Evolutionary conservation across 495 filamentous ascomycete genomes (phyloP), one percentile per base, ranked within the genome.

Genomic region (Penicillium egyptiacum): DNA sequence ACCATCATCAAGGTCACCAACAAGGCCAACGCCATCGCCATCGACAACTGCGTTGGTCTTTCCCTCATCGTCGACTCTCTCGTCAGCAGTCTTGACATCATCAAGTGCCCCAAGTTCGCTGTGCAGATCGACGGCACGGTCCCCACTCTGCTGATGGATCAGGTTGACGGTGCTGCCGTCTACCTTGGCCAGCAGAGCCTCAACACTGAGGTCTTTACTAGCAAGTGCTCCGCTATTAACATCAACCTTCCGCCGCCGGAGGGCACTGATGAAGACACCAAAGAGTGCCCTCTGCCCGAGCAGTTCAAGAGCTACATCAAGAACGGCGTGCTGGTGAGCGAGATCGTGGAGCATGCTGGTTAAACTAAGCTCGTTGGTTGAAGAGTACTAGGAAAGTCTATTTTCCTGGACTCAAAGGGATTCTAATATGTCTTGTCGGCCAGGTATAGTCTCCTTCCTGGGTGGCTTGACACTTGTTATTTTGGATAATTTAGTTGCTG

Each of bases 1-100:
- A 88, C 87, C n/a, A 91, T 91, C 37, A 83, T 99, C 65, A 88
- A 92, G 61, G 76, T 99, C 62, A 84, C 81, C 55, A 91, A 88
- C 75, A 99, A 99, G 71, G 91, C 89, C 33, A 99, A 98, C 72
- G 91, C 92, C 12, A 87, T 99, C 58, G 91, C 92, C 19, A 79
- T 98, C 61, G 93, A 96, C 71, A 96, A 96, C 75, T 92, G 87
- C 59, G 84, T 75, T 20, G 85, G 88, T n/a, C 78, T 91, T 10
- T 90, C 88, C 19, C 83, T 99, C 53, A 84, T 97, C 41, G 82
- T 97, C 43, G 92, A 97, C 65, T 89, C 86, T 0, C 84, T 99
- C 28, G 90, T 99, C 42, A 93, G 88, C 50, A 88, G 86, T 33
- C 84, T 99, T 50, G 94, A 98, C 64, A 87, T 93, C 43, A 92